These are phyloP conservation scores for Cucumis cinereus DNA, from an alignment of 306 rosid genomes.

Conservation along the genomic window DNA sequence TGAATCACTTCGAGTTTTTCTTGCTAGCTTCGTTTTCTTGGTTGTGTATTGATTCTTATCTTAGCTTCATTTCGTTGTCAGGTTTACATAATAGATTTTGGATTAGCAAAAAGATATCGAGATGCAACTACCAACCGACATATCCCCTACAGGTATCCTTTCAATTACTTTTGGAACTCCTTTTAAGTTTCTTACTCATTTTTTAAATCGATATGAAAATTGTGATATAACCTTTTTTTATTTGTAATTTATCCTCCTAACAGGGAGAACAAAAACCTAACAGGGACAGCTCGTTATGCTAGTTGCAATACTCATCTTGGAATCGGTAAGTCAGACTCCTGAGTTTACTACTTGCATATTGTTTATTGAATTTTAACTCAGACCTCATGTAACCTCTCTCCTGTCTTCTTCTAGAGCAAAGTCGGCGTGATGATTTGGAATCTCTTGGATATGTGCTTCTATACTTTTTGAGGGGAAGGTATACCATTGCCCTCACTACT, in stretches of 20 bases:
- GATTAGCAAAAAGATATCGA: constrained; percentile 86
- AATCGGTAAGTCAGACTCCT: constrained; percentile 47
- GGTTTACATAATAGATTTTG: constrained; percentile 92
- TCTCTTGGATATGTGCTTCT: constrained; percentile 94
- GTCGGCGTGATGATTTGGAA: constrained; percentile 97
- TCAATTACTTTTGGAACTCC: not conserved
- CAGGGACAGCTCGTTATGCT: constrained; percentile 96
- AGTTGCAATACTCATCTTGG: constrained; percentile 99
- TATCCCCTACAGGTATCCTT: constrained; percentile 64
- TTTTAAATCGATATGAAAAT: not conserved
- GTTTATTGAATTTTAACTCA: not conserved
- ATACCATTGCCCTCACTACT: constrained; percentile 7
- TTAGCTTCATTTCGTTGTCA: constrained; percentile 11
- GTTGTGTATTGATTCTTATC: not conserved
- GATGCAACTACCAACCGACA: constrained; percentile 80
- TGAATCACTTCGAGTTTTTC: not conserved
- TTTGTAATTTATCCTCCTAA: constrained; percentile 4
- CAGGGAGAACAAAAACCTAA: constrained; percentile 87
- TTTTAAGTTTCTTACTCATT: constrained; percentile 1
- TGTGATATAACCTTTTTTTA: not conserved
- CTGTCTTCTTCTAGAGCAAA: constrained; percentile 58
- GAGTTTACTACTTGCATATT: constrained; percentile 9
- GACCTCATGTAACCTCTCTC: not conserved
- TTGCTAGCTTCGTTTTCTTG: not conserved
- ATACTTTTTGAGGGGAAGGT: constrained; percentile 97